Base-by-base conservation (phyloP, 768 basidiomycete genomes). In the Hortiboletus flavorubellus region DNA sequence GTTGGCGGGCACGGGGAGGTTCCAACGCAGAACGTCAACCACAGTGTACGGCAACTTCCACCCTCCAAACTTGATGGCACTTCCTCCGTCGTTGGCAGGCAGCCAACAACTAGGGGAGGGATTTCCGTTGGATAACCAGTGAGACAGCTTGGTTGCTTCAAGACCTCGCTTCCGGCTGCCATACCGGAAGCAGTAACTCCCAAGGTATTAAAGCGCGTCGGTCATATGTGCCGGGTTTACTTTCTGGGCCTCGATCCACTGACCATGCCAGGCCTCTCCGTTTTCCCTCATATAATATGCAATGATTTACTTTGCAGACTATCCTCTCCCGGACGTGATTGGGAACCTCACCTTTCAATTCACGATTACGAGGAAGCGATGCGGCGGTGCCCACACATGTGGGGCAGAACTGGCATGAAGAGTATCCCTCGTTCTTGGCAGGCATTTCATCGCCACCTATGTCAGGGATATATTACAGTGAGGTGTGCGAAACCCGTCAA, bases 391-490 rank as follows among this genome's bases (percentile, higher is more conserved):
- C 18, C 1, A 12, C 4, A 0, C 15, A 14, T 14, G 8, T 18
- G 53, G 47, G 46, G 8, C 42, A 49, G 26, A 59, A 54, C 33
- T 44, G 51, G 44, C 42, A 2, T 50, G 30, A 57, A 51, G 40
- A 15, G 14, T 21, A 35, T 26, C 8, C 18, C 8, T 35, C 3
- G 5, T 15, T 33, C 0, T 4, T 0, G 0, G 18, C 45, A 41
- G 31, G 11, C 0, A 4, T 39, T 45, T 11, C 12, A 5, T 50
- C 33, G 34, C 9, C 41, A 45, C 40, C 1, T 45, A 10, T 12
- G 1, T 5, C 33, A 2, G 40, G 5, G 2, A 0, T 43, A 37
- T 34, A 7, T 51, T 31, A 53, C 55, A 8, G 43, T 53, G 30
- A 44, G 4, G 35, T 44, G 49, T 14, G n/a, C 18, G 14, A 53